Evolutionary conservation across 176 grass and related monocot genomes (phyloP).

Genomic region (Tillandsia leiboldiana): DNA sequence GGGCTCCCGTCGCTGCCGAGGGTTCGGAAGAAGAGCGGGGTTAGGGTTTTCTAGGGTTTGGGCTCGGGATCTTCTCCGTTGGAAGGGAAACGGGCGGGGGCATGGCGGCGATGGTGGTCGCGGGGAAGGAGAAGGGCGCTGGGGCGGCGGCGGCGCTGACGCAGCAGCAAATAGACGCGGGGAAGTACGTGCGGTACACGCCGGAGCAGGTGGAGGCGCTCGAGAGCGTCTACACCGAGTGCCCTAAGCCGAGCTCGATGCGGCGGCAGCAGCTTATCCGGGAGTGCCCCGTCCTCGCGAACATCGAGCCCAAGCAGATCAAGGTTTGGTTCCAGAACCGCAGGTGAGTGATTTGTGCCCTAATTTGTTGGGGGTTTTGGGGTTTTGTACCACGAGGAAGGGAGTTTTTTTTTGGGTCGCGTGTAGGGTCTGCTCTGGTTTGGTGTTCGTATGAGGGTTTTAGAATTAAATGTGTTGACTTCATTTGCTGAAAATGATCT

Average conservation of each 20-base stretch:
- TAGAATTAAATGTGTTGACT: too few relatives aligned
- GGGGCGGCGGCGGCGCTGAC: neutral
- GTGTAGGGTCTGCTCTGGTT: neutral
- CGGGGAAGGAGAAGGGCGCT: too few relatives aligned
- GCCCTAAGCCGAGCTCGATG: slow-evolving; percentile 61
- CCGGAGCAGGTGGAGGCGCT: slow-evolving; percentile 97
- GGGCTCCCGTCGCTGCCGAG: too few relatives aligned
- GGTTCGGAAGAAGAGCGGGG: too few relatives aligned
- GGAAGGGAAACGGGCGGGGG: too few relatives aligned
- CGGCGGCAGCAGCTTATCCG: slow-evolving; percentile 45
- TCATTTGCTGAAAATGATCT: too few relatives aligned
- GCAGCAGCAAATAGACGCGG: slow-evolving; percentile 53
- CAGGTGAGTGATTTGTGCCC: slow-evolving; percentile 34
- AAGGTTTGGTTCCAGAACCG: slow-evolving; percentile 99
- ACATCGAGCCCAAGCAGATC: slow-evolving; percentile 99
- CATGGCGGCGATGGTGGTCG: too few relatives aligned
- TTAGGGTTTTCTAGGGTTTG: too few relatives aligned
- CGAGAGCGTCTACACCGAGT: slow-evolving; percentile 93
- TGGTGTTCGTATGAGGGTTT: neutral
- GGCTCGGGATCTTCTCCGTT: too few relatives aligned
- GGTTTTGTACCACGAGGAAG: neutral
- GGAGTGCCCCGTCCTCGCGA: slow-evolving; percentile 80
- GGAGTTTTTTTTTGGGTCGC: neutral
- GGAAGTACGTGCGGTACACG: slow-evolving; percentile 98
- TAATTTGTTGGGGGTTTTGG: neutral